phyloP scores from a whole-genome alignment of 164 flowering plant species.

The Annona squamosa region DNA sequence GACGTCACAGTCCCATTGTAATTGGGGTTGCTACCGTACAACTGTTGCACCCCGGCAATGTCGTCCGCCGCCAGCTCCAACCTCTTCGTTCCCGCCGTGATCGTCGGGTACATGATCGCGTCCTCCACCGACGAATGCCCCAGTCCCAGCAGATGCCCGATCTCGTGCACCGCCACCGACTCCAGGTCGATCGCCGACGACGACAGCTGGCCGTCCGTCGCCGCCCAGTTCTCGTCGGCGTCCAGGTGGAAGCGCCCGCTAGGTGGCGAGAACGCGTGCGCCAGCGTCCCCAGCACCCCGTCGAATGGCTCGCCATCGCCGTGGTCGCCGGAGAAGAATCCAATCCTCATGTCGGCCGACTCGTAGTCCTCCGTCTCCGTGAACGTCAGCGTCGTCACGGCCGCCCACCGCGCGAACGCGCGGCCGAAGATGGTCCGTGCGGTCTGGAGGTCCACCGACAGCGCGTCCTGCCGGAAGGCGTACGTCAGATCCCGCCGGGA shows the following conservation, averaged over 20 bases:
- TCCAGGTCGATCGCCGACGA: slow-evolving; percentile 17
- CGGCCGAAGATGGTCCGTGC: slow-evolving; percentile 29
- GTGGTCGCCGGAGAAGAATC: slow-evolving; percentile 53
- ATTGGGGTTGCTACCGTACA: slow-evolving; percentile 15
- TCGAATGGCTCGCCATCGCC: slow-evolving; percentile 80
- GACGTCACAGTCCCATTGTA: neutral
- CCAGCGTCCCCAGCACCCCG: slow-evolving; percentile 58
- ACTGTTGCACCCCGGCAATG: slow-evolving; percentile 8
- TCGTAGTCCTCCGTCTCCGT: slow-evolving; percentile 21
- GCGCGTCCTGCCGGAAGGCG: slow-evolving; percentile 34
- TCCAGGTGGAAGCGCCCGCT: slow-evolving; percentile 65
- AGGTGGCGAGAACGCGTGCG: slow-evolving; percentile 65
- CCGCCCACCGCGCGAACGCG: slow-evolving; percentile 59
- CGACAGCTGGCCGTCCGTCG: slow-evolving; percentile 1
- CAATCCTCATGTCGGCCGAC: slow-evolving; percentile 49
- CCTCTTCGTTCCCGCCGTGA: slow-evolving; percentile 4
- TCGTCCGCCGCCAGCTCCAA: slow-evolving; percentile 11
- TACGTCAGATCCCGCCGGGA: slow-evolving; percentile 37
- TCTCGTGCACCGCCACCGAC: slow-evolving; percentile 55
- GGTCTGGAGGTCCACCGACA: slow-evolving; percentile 16
- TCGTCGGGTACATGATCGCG: slow-evolving; percentile 22
- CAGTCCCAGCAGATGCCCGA: slow-evolving; percentile 26
- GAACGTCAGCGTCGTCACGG: slow-evolving; percentile 49
- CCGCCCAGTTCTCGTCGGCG: slow-evolving; percentile 54
- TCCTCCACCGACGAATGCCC: slow-evolving; percentile 15